These are phyloP conservation scores for Nemania sp. DNA, from an alignment of 2,329 filamentous ascomycete species.

Conservation along the genomic window DNA sequence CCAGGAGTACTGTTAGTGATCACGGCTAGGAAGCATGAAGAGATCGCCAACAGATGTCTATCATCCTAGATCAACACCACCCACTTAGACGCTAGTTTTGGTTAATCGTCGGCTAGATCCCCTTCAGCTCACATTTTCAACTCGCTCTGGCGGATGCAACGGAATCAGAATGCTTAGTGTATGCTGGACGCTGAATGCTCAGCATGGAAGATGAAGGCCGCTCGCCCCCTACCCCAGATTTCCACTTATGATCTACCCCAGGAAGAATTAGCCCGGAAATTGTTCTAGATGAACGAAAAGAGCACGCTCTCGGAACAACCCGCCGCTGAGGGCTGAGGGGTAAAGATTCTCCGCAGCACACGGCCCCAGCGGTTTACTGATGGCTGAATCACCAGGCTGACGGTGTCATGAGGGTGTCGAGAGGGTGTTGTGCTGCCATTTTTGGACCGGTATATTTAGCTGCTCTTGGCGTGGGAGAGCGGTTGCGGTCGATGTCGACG, in stretches of 20 bases:
- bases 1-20: conserved; percentile 31
- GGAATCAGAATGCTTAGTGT: conserved; percentile 4
- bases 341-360: conserved; percentile 10
- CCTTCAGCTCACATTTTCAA: conserved; percentile 9
- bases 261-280: conserved; percentile 27
- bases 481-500: conserved; percentile 1
- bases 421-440: conserved; percentile 1
- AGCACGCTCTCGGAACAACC: conserved; percentile 21
- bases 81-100: neutral
- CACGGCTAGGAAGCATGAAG: conserved; percentile 21
- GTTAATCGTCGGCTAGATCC: conserved; percentile 9
- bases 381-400: conserved; percentile 3
- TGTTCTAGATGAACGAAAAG: conserved; percentile 25
- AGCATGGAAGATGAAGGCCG: neutral
- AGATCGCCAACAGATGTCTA: conserved; percentile 15
- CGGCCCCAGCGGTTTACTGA: neutral
- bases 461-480: conserved; percentile 2
- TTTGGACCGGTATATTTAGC: neutral
- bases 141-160: conserved; percentile 25
- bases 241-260: conserved; percentile 24
- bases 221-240: conserved; percentile 21
- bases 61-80: neutral
- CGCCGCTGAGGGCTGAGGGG: conserved; percentile 10
- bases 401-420: neutral
- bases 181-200: neutral